phyloP scores from a whole-genome alignment of 2,329 filamentous ascomycete genomes.

The Verticillium nonalfalfae region DNA sequence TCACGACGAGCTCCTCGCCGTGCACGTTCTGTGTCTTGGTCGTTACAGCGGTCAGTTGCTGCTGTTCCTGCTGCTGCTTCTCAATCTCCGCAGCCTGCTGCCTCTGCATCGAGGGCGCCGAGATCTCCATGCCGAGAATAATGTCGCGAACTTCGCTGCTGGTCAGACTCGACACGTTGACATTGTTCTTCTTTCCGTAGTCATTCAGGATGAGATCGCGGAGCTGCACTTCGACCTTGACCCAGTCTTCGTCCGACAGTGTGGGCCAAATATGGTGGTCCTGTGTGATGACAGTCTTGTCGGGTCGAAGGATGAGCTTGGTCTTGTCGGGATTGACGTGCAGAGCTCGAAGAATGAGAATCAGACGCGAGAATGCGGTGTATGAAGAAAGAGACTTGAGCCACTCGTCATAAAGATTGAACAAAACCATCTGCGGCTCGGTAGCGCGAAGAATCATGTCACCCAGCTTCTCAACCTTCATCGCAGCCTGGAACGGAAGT shows the following conservation, averaged over 20 bases:
- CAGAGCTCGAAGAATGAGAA: conserved; percentile 87
- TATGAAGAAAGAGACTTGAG: conserved; percentile 97
- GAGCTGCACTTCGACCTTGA: conserved; percentile 96
- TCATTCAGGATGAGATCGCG: conserved; percentile 96
- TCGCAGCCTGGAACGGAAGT: conserved; percentile 96
- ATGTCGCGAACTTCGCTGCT: conserved; percentile 97
- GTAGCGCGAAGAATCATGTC: conserved; percentile 98
- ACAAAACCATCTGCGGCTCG: conserved; percentile 99
- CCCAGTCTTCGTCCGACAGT: conserved; percentile 93
- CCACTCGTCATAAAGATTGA: conserved; percentile 99
- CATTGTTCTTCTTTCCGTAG: conserved; percentile 99
- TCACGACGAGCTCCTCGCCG: conserved; percentile 96
- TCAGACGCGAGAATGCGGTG: conserved; percentile 92
- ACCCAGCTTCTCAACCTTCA: conserved; percentile 99
- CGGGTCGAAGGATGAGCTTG: conserved; percentile 86
- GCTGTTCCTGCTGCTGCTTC: conserved; percentile 96
- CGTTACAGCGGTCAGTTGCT: conserved; percentile 92
- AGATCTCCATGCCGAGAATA: conserved; percentile 99
- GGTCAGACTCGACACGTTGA: conserved; percentile 94
- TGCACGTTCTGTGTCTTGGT: conserved; percentile 98
- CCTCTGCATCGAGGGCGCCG: conserved; percentile 93
- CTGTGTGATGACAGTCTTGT: conserved; percentile 97
- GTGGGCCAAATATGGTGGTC: conserved; percentile 99
- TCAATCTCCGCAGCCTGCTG: conserved; percentile 98
- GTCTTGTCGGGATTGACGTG: conserved; percentile 99